Conservation (phyloP, 1,139 yeast genomes). For the Nakaseomyces glabratus region DNA sequence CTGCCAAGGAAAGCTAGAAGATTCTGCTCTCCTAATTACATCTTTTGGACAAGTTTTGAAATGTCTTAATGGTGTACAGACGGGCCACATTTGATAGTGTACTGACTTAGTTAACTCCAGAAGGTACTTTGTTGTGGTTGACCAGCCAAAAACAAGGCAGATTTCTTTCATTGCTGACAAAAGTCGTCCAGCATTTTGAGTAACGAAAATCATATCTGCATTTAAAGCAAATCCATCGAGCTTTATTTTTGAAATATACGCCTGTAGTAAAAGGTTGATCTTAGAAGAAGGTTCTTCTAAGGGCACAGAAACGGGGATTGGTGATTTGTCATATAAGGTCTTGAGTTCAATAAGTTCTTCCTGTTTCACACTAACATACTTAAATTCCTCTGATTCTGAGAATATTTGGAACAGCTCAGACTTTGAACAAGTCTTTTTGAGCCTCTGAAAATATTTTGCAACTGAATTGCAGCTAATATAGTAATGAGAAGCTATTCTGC, state of each 20-base stretch:
- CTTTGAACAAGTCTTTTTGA: constrained; percentile 57
- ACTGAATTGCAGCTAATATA: constrained; percentile 74
- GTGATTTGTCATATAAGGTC: constrained; percentile 64
- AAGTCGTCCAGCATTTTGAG: constrained; percentile 88
- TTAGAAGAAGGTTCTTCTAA: constrained; percentile 70
- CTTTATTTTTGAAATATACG: constrained; percentile 66
- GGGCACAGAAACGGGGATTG: constrained; percentile 74
- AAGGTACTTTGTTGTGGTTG: constrained; percentile 48
- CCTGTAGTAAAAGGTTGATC: constrained; percentile 69
- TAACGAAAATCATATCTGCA: constrained; percentile 88
- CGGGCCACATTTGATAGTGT: constrained; percentile 73
- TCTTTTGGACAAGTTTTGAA: constrained; percentile 60
- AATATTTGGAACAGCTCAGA: constrained; percentile 73
- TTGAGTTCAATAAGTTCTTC: constrained; percentile 78
- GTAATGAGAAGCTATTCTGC: constrained; percentile 78
- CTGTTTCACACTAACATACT: constrained; percentile 70
- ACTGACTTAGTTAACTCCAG: constrained; percentile 71
- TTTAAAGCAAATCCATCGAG: constrained; percentile 85
- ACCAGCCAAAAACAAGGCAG: constrained; percentile 63
- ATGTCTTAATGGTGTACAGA: constrained; percentile 81
- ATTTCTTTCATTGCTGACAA: constrained; percentile 81
- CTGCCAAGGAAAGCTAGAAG: constrained; percentile 75
- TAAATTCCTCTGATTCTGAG: constrained; percentile 77
- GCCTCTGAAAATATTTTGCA: constrained; percentile 46
- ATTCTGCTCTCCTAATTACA: constrained; percentile 65